Conservation (phyloP, 1,139 yeast genomes). For the Hemisphaericaspora xylofermentans region DNA sequence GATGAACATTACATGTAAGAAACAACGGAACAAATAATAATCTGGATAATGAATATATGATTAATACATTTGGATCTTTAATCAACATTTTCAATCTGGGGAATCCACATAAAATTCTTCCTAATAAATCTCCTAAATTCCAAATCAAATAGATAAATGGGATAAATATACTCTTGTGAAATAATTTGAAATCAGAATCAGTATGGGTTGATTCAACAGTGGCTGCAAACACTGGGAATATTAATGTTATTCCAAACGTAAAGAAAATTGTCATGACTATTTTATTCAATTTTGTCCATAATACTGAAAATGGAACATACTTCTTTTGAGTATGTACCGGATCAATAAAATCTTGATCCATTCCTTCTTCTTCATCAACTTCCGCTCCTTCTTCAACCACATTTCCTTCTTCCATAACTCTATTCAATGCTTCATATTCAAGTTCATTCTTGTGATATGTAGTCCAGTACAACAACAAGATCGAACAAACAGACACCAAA, state of each 20-base stretch:
- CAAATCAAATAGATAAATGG: constrained; percentile 78
- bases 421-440: constrained; percentile 21
- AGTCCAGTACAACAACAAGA: constrained; percentile 32
- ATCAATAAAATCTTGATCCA: constrained; percentile 8
- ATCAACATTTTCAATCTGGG: constrained; percentile 41
- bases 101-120: constrained; percentile 67
- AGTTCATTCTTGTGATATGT: constrained; percentile 24
- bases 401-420: constrained; percentile 13
- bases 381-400: constrained; percentile 10
- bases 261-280: constrained; percentile 71
- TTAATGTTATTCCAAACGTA: constrained; percentile 73
- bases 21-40: constrained; percentile 61
- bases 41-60: constrained; percentile 55
- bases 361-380: constrained; percentile 4
- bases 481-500: constrained; percentile 54
- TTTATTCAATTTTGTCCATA: constrained; percentile 58
- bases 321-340: constrained; percentile 19
- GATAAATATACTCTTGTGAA: constrained; percentile 55
- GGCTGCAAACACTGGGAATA: constrained; percentile 90
- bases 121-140: constrained; percentile 86
- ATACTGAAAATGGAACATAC: constrained; percentile 46
- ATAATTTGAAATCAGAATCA: constrained; percentile 28
- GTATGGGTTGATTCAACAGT: constrained; percentile 53
- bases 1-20: constrained; percentile 63
- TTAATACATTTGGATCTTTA: constrained; percentile 37